phyloP scores from a whole-genome alignment of 257 asterid species.

The Cruciata laevipes region DNA sequence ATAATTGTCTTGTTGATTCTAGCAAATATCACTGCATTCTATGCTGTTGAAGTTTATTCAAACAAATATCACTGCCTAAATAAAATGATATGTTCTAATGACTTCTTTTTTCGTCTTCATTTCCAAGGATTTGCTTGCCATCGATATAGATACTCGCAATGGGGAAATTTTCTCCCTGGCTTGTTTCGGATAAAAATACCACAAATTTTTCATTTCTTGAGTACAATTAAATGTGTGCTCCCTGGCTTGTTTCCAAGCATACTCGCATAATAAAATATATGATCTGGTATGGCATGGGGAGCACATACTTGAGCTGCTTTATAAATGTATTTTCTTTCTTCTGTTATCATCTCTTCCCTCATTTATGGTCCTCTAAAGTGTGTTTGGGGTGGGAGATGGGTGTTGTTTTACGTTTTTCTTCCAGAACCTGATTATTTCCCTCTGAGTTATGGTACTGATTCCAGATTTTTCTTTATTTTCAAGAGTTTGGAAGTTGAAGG shows the following conservation, averaged over 20 bases:
- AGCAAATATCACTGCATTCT: not conserved
- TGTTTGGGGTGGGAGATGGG: too few species aligned
- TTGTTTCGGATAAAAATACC: too few species aligned
- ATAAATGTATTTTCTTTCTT: not conserved
- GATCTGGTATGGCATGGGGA: not conserved
- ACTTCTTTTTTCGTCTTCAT: not conserved
- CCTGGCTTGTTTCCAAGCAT: too few species aligned
- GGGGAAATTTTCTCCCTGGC: constrained; percentile 97
- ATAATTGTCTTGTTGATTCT: not conserved
- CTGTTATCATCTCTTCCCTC: too few species aligned
- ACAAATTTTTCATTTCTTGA: too few species aligned
- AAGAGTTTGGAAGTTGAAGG: constrained; percentile 70
- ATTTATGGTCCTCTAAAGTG: too few species aligned
- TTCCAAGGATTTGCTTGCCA: constrained; percentile 54
- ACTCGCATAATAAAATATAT: too few species aligned
- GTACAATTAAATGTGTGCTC: too few species aligned
- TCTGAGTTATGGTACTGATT: not conserved
- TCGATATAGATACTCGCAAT: constrained; percentile 80
- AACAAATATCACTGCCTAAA: not conserved
- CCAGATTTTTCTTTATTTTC: constrained; percentile 20
- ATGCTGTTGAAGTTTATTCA: not conserved
- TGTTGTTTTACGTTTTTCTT: too few species aligned
- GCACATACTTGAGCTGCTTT: not conserved
- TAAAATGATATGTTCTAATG: not conserved
- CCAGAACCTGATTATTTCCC: too few species aligned